phyloP scores from a whole-genome alignment of 2,329 filamentous ascomycete species.

The Alternaria sp. region DNA sequence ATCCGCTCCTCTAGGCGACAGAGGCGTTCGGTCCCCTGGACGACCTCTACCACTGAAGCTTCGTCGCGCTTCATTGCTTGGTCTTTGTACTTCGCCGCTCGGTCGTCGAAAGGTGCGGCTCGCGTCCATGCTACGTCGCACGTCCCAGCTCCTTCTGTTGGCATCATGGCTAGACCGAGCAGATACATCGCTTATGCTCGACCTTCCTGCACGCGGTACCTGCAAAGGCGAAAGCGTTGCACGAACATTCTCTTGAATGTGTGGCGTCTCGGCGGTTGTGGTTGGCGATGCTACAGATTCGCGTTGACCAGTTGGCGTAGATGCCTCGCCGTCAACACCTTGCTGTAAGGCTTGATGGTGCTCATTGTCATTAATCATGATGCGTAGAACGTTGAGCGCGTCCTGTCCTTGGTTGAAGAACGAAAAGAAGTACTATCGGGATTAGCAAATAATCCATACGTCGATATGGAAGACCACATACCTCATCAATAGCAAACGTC shows the following conservation, averaged over 20 bases:
- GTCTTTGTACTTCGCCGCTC: constrained; percentile 41
- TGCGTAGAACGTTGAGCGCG: constrained; percentile 77
- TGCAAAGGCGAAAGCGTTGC: constrained; percentile 54
- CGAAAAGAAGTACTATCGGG: constrained; percentile 84
- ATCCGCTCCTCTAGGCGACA: constrained; percentile 61
- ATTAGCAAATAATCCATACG: constrained; percentile 10
- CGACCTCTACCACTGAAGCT: constrained; percentile 68
- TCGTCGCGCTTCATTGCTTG: constrained; percentile 51
- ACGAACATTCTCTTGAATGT: constrained; percentile 49
- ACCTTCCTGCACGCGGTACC: constrained; percentile 36
- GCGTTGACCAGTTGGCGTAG: constrained; percentile 20
- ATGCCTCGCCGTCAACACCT: constrained; percentile 14
- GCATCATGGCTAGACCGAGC: constrained; percentile 49
- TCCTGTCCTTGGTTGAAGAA: constrained; percentile 89
- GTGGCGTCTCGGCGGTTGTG: constrained; percentile 29
- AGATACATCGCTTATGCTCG: constrained; percentile 53
- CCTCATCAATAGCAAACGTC: constrained; percentile 93
- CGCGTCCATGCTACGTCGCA: constrained; percentile 44
- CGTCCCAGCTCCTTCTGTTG: constrained; percentile 49
- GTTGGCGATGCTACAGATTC: constrained; percentile 18
- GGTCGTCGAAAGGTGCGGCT: constrained; percentile 61
- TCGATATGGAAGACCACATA: constrained; percentile 42
- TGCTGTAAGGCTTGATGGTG: constrained; percentile 34
- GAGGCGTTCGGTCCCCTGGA: constrained; percentile 56
- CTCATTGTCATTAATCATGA: constrained; percentile 71